These are phyloP conservation scores for Niveomyces coronatus DNA, from an alignment of 2,329 filamentous ascomycete genomes.

Conservation along the genomic window DNA sequence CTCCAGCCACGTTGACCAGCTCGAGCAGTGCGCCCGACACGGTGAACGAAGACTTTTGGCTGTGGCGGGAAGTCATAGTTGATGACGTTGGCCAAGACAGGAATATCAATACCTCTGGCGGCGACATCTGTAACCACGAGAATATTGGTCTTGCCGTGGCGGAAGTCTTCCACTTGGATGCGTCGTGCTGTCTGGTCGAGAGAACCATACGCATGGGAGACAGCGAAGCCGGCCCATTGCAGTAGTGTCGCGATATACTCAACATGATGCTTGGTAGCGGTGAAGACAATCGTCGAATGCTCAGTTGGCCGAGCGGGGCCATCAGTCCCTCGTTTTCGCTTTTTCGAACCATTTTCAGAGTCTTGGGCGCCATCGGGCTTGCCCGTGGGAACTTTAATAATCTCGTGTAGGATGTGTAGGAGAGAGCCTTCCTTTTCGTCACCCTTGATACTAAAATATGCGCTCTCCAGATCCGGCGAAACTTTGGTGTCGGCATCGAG, in stretches of 20 bases:
- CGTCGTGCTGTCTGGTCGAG: constrained; percentile 89
- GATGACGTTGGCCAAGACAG: constrained; percentile 89
- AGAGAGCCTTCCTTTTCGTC: constrained; percentile 90
- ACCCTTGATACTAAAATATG: constrained; percentile 88
- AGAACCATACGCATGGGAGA: constrained; percentile 90
- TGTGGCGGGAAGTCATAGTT: constrained; percentile 98
- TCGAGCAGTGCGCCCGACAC: constrained; percentile 90
- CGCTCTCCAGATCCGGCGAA: constrained; percentile 88
- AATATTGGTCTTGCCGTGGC: constrained; percentile 74
- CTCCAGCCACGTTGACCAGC: constrained; percentile 89
- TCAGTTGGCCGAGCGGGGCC: constrained; percentile 60
- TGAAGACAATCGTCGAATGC: constrained; percentile 90
- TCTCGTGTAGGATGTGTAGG: constrained; percentile 76
- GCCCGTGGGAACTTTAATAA: constrained; percentile 81
- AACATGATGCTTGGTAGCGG: constrained; percentile 93
- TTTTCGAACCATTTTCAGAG: constrained; percentile 46
- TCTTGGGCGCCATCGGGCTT: constrained; percentile 43
- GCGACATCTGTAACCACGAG: constrained; percentile 95
- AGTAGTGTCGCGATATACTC: constrained; percentile 83
- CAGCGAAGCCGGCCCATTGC: constrained; percentile 70
- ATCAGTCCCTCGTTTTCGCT: constrained; percentile 55
- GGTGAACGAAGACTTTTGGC: constrained; percentile 92
- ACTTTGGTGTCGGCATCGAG: constrained; percentile 93
- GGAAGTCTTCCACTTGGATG: constrained; percentile 84
- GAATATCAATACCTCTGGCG: constrained; percentile 95